Conservation (phyloP, 2,329 filamentous ascomycete genomes). For the Tolypocladium amazonense region DNA sequence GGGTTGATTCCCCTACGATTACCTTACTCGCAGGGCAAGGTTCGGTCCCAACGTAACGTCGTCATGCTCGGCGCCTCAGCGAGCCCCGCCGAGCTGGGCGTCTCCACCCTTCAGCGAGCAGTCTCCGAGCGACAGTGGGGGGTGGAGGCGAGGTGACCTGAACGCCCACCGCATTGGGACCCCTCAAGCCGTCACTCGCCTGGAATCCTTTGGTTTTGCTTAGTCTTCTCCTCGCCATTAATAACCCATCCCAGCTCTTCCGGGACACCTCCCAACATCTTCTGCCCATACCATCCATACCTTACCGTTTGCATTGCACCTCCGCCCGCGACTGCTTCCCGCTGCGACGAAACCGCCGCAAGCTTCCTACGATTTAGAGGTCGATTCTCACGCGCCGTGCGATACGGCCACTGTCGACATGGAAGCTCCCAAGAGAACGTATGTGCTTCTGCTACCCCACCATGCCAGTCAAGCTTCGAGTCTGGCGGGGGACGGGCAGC, state of each 20-base stretch:
- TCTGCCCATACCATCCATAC: not conserved
- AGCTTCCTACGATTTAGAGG: not conserved
- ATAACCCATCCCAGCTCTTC: conserved; percentile 8
- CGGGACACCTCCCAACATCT: conserved; percentile 1
- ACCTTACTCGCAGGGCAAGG: no score
- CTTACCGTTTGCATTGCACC: not conserved
- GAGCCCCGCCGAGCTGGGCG: not conserved
- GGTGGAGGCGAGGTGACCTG: not conserved
- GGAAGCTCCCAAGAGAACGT: conserved; percentile 7
- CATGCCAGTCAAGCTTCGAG: conserved; percentile 4
- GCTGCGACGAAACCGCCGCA: not conserved
- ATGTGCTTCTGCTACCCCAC: conserved; percentile 6
- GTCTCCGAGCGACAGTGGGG: not conserved
- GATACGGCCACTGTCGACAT: conserved; percentile 6
- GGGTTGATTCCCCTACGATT: not conserved
- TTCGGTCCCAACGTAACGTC: not conserved
- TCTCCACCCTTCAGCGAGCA: not conserved
- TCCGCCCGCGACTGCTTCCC: not conserved
- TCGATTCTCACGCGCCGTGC: conserved; percentile 2
- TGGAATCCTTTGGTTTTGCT: not conserved
- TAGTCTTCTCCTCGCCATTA: conserved; percentile 5
- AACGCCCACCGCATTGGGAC: not conserved
- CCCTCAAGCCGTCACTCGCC: not conserved
- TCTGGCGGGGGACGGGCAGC: not conserved
- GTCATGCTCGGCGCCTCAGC: not conserved